These are phyloP conservation scores for Fennellomyces sp. DNA, from an alignment of 371 early-diverging fungal genomes.

Conservation along the genomic window DNA sequence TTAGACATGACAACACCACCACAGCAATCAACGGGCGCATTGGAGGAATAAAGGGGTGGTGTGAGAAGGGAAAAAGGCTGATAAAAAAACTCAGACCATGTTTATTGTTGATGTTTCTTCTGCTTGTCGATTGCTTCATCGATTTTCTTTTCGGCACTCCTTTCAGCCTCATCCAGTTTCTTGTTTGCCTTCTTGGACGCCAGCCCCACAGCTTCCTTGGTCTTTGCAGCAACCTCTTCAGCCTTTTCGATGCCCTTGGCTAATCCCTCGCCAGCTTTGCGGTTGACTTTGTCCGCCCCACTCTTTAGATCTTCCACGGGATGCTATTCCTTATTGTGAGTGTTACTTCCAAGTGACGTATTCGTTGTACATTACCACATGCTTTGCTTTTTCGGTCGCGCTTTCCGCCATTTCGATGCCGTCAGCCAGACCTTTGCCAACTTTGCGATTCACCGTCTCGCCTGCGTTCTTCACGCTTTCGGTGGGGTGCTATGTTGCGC, in stretches of 20 bases:
- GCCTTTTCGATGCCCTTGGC: slow-evolving; percentile 11
- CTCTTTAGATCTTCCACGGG: slow-evolving; percentile 6
- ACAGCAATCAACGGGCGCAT: slow-evolving; percentile 1
- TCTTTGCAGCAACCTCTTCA: slow-evolving; percentile 10
- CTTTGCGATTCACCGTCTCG: slow-evolving; percentile 2
- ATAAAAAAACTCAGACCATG: background rate
- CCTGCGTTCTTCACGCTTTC: slow-evolving; percentile 5
- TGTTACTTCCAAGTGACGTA: background rate
- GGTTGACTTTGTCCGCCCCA: slow-evolving; percentile 5
- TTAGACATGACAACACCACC: background rate
- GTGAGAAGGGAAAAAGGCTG: background rate
- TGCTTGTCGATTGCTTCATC: no score
- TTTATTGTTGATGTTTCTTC: no score
- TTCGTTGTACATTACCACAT: background rate
- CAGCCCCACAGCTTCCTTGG: slow-evolving; percentile 13
- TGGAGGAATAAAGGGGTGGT: background rate
- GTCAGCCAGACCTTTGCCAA: slow-evolving; percentile 4
- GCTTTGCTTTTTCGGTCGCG: slow-evolving; percentile 8
- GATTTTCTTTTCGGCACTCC: background rate
- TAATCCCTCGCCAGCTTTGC: slow-evolving; percentile 3
- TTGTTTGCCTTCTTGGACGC: slow-evolving; percentile 14
- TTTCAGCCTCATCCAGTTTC: background rate
- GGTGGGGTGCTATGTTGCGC: background rate
- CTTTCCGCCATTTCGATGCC: slow-evolving; percentile 15
- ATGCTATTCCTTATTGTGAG: background rate